Conservation (phyloP, 768 basidiomycete species). For the Leccinum subtestaceum region DNA sequence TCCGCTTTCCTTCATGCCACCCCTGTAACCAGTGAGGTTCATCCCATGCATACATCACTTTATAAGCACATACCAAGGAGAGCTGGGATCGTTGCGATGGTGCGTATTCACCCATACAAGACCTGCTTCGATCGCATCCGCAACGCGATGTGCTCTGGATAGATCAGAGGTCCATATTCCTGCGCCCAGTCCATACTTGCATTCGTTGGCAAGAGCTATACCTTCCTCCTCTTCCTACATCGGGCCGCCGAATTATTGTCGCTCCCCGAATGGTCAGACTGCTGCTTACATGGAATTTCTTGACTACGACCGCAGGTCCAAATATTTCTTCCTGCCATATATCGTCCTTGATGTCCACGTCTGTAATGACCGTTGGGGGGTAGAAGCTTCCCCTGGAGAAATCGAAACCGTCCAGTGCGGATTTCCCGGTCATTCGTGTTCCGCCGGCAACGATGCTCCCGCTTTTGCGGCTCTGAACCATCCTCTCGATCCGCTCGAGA, state of each 20-base stretch:
- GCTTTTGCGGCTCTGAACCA: slow-evolving; percentile 46
- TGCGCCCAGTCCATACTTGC: slow-evolving; percentile 78
- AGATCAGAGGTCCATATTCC: slow-evolving; percentile 78
- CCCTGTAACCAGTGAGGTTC: slow-evolving; percentile 47
- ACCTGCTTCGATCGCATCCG: slow-evolving; percentile 67
- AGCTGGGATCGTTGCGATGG: slow-evolving; percentile 86
- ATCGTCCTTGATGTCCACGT: slow-evolving; percentile 54
- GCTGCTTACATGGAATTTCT: slow-evolving; percentile 46
- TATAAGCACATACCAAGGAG: slow-evolving; percentile 60
- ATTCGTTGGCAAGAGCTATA: slow-evolving; percentile 65
- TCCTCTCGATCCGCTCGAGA: slow-evolving; percentile 59
- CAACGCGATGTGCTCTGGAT: slow-evolving; percentile 72
- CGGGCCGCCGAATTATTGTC: not conserved
- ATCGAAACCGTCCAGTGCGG: slow-evolving; percentile 67
- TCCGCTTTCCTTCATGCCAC: slow-evolving; percentile 88
- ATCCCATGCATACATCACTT: not conserved
- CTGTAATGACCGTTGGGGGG: slow-evolving; percentile 71
- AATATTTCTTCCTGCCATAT: slow-evolving; percentile 85
- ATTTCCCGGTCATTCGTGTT: slow-evolving; percentile 56
- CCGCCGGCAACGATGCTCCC: slow-evolving; percentile 64
- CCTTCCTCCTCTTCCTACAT: slow-evolving; percentile 62
- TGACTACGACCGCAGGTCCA: slow-evolving; percentile 78
- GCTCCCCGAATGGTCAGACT: slow-evolving; percentile 5
- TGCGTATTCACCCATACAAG: slow-evolving; percentile 89
- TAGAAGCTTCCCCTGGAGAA: slow-evolving; percentile 73